Evolutionary conservation across 805 yeast species (phyloP), one percentile per base, ranked within the genome.

Genomic region (Candida parachauliodes): DNA sequence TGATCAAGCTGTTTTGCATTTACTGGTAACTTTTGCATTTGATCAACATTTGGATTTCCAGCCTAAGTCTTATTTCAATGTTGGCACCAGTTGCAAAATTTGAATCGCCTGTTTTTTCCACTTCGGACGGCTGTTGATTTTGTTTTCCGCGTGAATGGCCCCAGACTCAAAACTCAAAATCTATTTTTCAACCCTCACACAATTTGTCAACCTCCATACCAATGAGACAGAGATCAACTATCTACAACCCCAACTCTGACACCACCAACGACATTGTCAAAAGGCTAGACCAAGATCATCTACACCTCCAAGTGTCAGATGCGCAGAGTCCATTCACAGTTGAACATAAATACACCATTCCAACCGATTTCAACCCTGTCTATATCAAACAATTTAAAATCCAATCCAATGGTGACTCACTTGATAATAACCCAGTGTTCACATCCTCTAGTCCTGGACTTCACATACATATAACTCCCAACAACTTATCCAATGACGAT

Each of bases 151-250:
- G n/a, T n/a, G n/a, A n/a, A n/a, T n/a, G n/a, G n/a, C n/a, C n/a
- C n/a, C n/a, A n/a, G n/a, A n/a, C n/a, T n/a, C n/a, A n/a, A n/a
- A n/a, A n/a, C n/a, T n/a, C n/a, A n/a, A n/a, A n/a, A n/a, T n/a
- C n/a, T n/a, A n/a, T n/a, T n/a, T n/a, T n/a, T n/a, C n/a, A n/a
- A n/a, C n/a, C n/a, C n/a, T n/a, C n/a, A n/a, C n/a, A n/a, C n/a
- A n/a, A n/a, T n/a, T n/a, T n/a, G n/a, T n/a, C n/a, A n/a, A n/a
- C n/a, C n/a, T n/a, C n/a, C n/a, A n/a, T n/a, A n/a, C n/a, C 32
- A 51, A 42, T 51, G 31, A 58, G 54, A 45, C 67, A 62, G 31
- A 48, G 69, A 44, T 50, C 55, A 11, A 60, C 69, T 15, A 39
- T 62, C 21, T 47, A 51, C 41, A 62, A 61, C 41, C 61, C 59